Evolutionary conservation across 495 filamentous ascomycete species (phyloP).

Genomic region (Lasiosphaeriaceae sp.): DNA sequence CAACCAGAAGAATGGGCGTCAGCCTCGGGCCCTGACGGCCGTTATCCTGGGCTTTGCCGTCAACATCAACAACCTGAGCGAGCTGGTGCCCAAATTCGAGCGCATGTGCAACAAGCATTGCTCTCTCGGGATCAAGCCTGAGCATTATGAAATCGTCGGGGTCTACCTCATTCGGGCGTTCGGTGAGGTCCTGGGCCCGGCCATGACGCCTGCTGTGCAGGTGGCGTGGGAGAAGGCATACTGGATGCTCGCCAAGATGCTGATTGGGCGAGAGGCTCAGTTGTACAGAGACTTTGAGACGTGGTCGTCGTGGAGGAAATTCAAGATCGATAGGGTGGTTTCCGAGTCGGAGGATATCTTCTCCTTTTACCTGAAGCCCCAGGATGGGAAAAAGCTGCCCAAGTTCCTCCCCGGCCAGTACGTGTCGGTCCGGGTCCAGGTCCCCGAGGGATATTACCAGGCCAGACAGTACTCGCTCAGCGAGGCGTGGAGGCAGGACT

Average conservation of each 20-base stretch:
- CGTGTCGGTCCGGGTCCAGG: slow-evolving; percentile 55
- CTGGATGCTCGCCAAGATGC: slow-evolving; percentile 63
- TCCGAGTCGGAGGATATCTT: slow-evolving; percentile 61
- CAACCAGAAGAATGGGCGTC: slow-evolving; percentile 65
- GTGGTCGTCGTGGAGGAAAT: slow-evolving; percentile 65
- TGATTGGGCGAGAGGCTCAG: slow-evolving; percentile 60
- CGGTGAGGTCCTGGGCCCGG: slow-evolving; percentile 60
- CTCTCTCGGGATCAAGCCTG: slow-evolving; percentile 63
- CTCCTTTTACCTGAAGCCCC: slow-evolving; percentile 66
- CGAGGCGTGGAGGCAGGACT: slow-evolving; percentile 52
- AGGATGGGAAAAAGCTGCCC: slow-evolving; percentile 58
- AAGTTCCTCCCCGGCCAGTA: slow-evolving; percentile 66
- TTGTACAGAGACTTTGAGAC: slow-evolving; percentile 53
- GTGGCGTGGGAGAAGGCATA: slow-evolving; percentile 70
- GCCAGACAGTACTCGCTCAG: slow-evolving; percentile 71
- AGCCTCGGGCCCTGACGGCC: slow-evolving; percentile 60
- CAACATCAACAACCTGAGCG: slow-evolving; percentile 66
- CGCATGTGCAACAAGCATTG: slow-evolving; percentile 73
- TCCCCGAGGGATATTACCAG: slow-evolving; percentile 56
- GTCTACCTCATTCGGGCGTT: slow-evolving; percentile 65
- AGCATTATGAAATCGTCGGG: slow-evolving; percentile 66
- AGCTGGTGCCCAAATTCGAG: slow-evolving; percentile 60
- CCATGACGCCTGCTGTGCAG: slow-evolving; percentile 60
- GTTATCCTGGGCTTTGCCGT: slow-evolving; percentile 66
- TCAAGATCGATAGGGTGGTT: slow-evolving; percentile 60